Evolutionary conservation across 2,329 filamentous ascomycete genomes (phyloP), one percentile per base, ranked within the genome.

Genomic region (Pleomassaria siparia): DNA sequence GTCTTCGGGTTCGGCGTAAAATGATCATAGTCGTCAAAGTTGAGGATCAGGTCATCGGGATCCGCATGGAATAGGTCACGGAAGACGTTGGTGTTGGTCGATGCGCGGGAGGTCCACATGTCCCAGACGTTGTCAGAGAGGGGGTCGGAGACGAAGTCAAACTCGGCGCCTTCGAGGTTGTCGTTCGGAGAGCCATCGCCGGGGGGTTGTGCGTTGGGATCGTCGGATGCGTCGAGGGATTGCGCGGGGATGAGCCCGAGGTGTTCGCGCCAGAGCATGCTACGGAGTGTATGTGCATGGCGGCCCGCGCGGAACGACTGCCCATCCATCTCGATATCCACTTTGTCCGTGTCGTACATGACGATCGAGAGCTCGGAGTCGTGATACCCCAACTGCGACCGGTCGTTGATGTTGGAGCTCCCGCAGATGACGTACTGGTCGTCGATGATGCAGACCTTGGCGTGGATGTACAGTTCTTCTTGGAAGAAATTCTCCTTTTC

Each of bases 391-490:
- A 94, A 75, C 71, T 96, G 91, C 42, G 89, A 84, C 46, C 92
- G 86, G 67, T 97, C 92, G 69, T 96, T 97, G 60, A 96, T 79
- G 71, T 96, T 97, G 54, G 88, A 89, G 21, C 86, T 91, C 15
- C 90, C 90, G 65, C 90, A 94, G 44, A 96, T 83, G 1, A 88
- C 90, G 40, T 90, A 80, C 44, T 85, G 84, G 69, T 97, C 92
- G 65, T 97, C 91, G 1, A 87, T 87, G 57, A 96, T 92, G 56
- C 94, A 80, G 44, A 96, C 79, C 74, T 97, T 99, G 22, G 85
- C 88, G 69, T 99, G 94, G 40, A 97, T 86, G 68, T 99, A 99
- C 2, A 97, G 81, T 70, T 99, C 92, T 68, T 99, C 94, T 66
- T 96, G 92, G 49, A 97, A 86, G 77, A 94, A 95, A 66, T 95